Conservation (phyloP, 108 stramenopile genomes). For the Conticribra guillardii region DNA sequence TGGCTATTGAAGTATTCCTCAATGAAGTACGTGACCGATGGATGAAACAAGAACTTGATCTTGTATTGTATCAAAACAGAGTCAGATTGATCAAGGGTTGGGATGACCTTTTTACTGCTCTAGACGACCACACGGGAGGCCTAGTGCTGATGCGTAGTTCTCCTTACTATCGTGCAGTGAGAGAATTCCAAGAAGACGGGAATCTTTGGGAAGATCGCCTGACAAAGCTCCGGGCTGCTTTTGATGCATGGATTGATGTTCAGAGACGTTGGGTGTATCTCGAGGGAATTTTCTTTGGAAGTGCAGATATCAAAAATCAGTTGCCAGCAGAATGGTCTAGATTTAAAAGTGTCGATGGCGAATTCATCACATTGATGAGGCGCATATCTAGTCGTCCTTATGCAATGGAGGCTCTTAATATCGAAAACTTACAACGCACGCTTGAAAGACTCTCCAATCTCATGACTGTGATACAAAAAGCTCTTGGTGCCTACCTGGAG, state of each 20-base stretch:
- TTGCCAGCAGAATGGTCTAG: constrained; percentile 94
- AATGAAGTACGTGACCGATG: constrained; percentile 95
- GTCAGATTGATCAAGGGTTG: constrained; percentile 94
- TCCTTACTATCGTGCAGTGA: constrained; percentile 91
- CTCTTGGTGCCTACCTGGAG: constrained; percentile 96
- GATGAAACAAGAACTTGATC: constrained; percentile 91
- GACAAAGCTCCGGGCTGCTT: constrained; percentile 85
- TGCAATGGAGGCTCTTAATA: constrained; percentile 87
- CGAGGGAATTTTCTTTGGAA: constrained; percentile 94
- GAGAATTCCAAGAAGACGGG: constrained; percentile 97
- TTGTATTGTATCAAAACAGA: constrained; percentile 94
- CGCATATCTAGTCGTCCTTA: constrained; percentile 86
- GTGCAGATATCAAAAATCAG: constrained; percentile 96
- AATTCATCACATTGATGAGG: constrained; percentile 93
- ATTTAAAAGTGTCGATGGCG: constrained; percentile 95
- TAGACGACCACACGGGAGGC: constrained; percentile 96
- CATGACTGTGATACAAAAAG: constrained; percentile 93
- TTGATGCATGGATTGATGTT: constrained; percentile 97
- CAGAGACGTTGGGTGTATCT: constrained; percentile 98
- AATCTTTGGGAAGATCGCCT: constrained; percentile 94
- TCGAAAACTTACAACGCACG: constrained; percentile 91
- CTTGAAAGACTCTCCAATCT: constrained; percentile 90
- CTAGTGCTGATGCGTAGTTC: constrained; percentile 93
- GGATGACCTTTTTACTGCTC: constrained; percentile 92
- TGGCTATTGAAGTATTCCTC: constrained; percentile 97